These are phyloP conservation scores for Cubamyces lactineus DNA, from an alignment of 768 basidiomycete genomes.

Conservation along the genomic window DNA sequence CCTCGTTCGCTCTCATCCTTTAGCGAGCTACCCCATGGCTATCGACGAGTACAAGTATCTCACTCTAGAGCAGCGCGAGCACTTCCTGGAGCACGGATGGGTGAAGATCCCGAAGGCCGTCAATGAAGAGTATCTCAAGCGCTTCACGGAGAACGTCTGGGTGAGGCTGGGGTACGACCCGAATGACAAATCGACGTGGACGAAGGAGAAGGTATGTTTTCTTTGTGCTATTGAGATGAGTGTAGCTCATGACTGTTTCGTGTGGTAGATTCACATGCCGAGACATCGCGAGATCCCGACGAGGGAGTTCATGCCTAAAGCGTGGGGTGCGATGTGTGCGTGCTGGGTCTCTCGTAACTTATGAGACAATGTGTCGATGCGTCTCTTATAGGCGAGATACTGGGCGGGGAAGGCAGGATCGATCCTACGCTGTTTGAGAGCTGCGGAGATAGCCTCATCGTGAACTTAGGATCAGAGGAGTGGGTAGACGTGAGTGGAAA, in stretches of 20 bases:
- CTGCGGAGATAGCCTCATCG: slow-evolving; percentile 40
- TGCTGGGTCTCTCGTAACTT: background rate
- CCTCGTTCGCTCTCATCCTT: no score
- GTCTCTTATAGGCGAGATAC: slow-evolving; percentile 35
- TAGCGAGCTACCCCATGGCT: slow-evolving; percentile 20
- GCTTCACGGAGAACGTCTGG: slow-evolving; percentile 41
- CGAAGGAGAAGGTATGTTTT: slow-evolving; percentile 29
- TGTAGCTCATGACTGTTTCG: background rate
- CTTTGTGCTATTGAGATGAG: background rate
- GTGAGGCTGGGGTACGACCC: slow-evolving; percentile 38
- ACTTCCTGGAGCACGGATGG: slow-evolving; percentile 41
- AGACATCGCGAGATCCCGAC: slow-evolving; percentile 32
- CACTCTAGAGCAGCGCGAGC: slow-evolving; percentile 35
- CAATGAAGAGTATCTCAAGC: slow-evolving; percentile 32
- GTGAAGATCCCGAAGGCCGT: slow-evolving; percentile 38
- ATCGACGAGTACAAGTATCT: slow-evolving; percentile 27
- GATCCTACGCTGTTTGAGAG: slow-evolving; percentile 33
- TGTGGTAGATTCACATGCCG: slow-evolving; percentile 37
- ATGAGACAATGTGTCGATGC: slow-evolving; percentile 5
- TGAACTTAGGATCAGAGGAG: slow-evolving; percentile 40
- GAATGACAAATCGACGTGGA: slow-evolving; percentile 42
- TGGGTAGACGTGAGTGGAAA: slow-evolving; percentile 27
- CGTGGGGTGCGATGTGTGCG: slow-evolving; percentile 30
- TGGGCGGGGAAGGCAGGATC: slow-evolving; percentile 41
- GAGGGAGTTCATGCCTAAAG: slow-evolving; percentile 35